These are phyloP conservation scores for Tuber aestivum DNA, from an alignment of 495 filamentous ascomycete species.

Conservation along the genomic window DNA sequence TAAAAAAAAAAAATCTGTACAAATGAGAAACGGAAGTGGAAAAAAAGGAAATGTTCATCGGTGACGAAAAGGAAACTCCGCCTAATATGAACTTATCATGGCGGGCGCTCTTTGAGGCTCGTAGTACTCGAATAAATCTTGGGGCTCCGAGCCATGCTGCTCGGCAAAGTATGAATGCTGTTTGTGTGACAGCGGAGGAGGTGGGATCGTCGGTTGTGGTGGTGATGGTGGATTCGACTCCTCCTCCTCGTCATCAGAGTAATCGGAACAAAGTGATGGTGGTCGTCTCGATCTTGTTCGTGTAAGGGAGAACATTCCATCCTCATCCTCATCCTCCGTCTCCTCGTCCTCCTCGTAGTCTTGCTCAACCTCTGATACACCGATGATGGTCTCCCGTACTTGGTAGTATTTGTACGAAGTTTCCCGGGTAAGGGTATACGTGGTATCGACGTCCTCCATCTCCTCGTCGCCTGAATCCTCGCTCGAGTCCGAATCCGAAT, in stretches of 20 bases:
- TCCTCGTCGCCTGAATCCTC: conserved; percentile 46
- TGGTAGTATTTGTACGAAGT: conserved; percentile 30
- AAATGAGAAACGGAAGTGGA: conserved; percentile 26
- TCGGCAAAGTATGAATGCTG: conserved; percentile 43
- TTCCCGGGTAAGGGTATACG: conserved; percentile 20
- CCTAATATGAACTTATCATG: conserved; percentile 36
- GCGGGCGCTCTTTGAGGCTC: conserved; percentile 28
- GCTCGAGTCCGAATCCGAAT: conserved; percentile 45
- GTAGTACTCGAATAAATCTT: conserved; percentile 37
- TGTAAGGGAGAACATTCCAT: conserved; percentile 62
- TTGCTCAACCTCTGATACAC: conserved; percentile 30
- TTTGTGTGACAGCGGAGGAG: conserved; percentile 68
- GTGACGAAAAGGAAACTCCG: background rate
- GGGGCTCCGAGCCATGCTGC: conserved; percentile 25
- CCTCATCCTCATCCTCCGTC: conserved; percentile 61
- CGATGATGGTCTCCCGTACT: conserved; percentile 30
- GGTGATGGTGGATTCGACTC: conserved; percentile 82
- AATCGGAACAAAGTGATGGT: conserved; percentile 61
- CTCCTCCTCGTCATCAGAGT: conserved; percentile 62
- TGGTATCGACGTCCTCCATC: conserved; percentile 31
- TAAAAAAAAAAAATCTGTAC: conserved; percentile 31
- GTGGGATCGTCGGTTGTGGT: conserved; percentile 53
- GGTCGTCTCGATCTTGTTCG: conserved; percentile 63
- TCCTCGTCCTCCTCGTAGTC: conserved; percentile 63
- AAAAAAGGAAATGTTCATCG: conserved; percentile 21